Percentiles rank a stretch among this genome's conserved stretches.
phyloP scores from a whole-genome alignment of 2,329 filamentous ascomycete genomes.

The Scedosporium boydii region DNA sequence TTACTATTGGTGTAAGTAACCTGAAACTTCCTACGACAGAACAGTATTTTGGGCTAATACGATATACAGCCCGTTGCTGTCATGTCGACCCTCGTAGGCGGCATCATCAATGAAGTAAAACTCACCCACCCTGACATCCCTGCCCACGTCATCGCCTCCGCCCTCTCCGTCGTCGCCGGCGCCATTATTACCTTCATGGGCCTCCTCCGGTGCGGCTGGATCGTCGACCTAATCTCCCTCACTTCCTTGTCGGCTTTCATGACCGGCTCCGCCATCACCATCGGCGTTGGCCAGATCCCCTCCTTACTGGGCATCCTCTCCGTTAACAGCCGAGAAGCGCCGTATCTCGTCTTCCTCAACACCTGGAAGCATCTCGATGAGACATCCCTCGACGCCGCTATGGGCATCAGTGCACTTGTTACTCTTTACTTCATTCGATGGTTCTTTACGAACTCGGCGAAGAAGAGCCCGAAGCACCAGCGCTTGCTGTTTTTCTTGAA shows the following conservation, averaged over 20 bases:
- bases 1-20: slow-evolving; percentile 76
- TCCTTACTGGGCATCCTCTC: slow-evolving; percentile 69
- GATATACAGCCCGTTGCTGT: slow-evolving; percentile 71
- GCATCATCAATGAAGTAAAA: slow-evolving; percentile 60
- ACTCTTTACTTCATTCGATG: slow-evolving; percentile 69
- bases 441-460: slow-evolving; percentile 54
- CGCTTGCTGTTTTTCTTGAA: slow-evolving; percentile 84
- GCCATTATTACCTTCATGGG: slow-evolving; percentile 71
- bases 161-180: slow-evolving; percentile 69
- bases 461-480: slow-evolving; percentile 56
- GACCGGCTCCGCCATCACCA: slow-evolving; percentile 89
- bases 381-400: slow-evolving; percentile 68
- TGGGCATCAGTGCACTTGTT: slow-evolving; percentile 74
- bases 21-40: too few relatives aligned
- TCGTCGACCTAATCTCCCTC: slow-evolving; percentile 88
- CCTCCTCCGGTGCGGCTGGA: slow-evolving; percentile 71
- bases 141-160: slow-evolving; percentile 63
- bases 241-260: slow-evolving; percentile 91
- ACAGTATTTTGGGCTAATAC: slow-evolving; percentile 6
- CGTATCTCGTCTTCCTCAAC: slow-evolving; percentile 78
- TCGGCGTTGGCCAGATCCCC: slow-evolving; percentile 74
- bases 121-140: slow-evolving; percentile 46
- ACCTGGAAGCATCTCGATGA: slow-evolving; percentile 61
- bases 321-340: slow-evolving; percentile 65
- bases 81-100: slow-evolving; percentile 83